Conservation (phyloP, 2,329 filamentous ascomycete species). For the Diaporthe sp. region DNA sequence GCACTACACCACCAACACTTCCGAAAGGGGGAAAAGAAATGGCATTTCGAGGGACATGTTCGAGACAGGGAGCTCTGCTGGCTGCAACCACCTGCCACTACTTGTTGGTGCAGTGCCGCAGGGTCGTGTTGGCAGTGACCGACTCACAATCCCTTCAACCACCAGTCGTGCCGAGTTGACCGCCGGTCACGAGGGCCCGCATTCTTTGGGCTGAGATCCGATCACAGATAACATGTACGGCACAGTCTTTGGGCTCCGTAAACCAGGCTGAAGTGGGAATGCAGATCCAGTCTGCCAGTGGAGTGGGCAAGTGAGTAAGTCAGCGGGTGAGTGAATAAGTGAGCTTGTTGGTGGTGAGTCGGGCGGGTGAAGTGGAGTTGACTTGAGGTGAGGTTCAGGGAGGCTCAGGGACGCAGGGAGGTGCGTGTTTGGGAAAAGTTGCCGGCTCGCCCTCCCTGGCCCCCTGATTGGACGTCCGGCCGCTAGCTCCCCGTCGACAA, state of each 20-base stretch:
- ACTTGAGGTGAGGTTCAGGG: background rate
- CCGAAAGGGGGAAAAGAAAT: background rate
- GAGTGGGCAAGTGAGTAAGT: background rate
- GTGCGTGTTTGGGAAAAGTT: slow-evolving; percentile 37
- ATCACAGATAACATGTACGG: background rate
- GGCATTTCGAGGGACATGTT: background rate
- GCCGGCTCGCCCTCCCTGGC: slow-evolving; percentile 26
- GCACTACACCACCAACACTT: background rate
- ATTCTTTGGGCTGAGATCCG: slow-evolving; percentile 22
- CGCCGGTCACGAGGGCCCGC: slow-evolving; percentile 4
- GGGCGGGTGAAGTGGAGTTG: background rate
- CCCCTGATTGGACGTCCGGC: slow-evolving; percentile 13
- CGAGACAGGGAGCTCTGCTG: background rate
- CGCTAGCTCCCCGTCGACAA: background rate
- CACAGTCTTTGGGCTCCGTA: background rate
- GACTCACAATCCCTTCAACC: background rate
- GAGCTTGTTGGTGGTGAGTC: background rate
- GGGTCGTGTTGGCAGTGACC: background rate
- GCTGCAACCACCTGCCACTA: background rate
- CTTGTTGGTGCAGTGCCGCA: too few species aligned
- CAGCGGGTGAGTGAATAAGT: background rate
- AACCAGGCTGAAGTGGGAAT: slow-evolving; percentile 22
- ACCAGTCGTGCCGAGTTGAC: background rate
- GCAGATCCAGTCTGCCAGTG: background rate
- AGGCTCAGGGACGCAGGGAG: slow-evolving; percentile 16